Base-by-base conservation (phyloP, 345 rosid species). In the Psidium friedrichsthalianum region DNA sequence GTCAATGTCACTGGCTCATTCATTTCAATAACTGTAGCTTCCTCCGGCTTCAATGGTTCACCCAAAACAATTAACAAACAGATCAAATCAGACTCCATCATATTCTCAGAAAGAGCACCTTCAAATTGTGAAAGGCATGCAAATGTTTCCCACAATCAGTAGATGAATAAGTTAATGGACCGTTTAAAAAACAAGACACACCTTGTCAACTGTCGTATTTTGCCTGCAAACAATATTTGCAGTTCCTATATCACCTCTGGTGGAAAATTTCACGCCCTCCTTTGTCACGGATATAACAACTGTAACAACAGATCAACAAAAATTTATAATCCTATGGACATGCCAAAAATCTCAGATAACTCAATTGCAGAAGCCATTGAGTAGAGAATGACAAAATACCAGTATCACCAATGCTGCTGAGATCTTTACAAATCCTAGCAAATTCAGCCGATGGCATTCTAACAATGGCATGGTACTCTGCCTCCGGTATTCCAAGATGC, bases 401-500 rank as follows among this genome's bases (percentile, higher is more conserved):
- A 18, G 99, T 96, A 82, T 97, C 99, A 53, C 99, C 99, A 84
- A 97, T 96, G 92, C 88, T 94, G 85, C 97, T 92, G 78, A 95
- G 98, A 90, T 96, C 99, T 86, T 84, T 96, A 87, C 98, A 96
- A 74, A 98, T 98, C 88, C 98, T 94, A 42, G 94, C 92, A 88
- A 98, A 98, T 83, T 98, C 99, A 82, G 92, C 87, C 4, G 99
- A 96, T 9, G 99, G 99, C 99, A 98, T 98, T 86, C 90, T 90
- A 55, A 98, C 99, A 86, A 98, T 98, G 6, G 99, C 96, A 25
- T 96, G 99, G 85, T 96, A 98, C 85, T 98, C 99, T 29, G 99
- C 99, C 85, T 96, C 99, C 9, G 99, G 99, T 80, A 98, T 98
- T 9, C 99, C 99, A 44, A 98, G 94, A 87, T 98, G 99, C 92